Evolutionary conservation across 2,329 filamentous ascomycete species (phyloP), one percentile per base, ranked within the genome.

Genomic region (Dothideomycetes sp.): DNA sequence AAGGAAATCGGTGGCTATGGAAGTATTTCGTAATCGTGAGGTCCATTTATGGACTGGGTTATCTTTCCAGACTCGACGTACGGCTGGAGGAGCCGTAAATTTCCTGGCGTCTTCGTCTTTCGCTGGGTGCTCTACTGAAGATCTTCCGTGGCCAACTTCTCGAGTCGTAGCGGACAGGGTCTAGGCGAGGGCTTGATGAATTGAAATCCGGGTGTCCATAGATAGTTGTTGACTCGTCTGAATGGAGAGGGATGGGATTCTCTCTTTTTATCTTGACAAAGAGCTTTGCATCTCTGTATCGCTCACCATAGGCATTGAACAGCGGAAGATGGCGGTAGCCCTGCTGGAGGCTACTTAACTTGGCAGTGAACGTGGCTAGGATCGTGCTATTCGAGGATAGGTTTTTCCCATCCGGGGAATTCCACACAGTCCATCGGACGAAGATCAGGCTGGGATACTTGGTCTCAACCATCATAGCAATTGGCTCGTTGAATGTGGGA

Each of bases 371-470:
- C 1, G 83, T 91, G 3, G 86, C 91, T 42, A 95, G 72, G 16
- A 85, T 69, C 17, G 65, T 61, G 66, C 48, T 73, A 62, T 60
- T 74, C 59, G 52, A 70, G 62, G 68, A 70, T 46, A 79, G 79
- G 43, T 75, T 83, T 50, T 79, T 73, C 31, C 84, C 84, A 55
- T 89, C 84, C 43, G 77, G 70, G 1, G 87, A 88, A 49, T 91
- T 83, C 72, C 84, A 89, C 40, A 96, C 86, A 17, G 81, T 88
- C 76, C 86, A 94, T 34, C 87, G 83, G 38, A 98, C 79, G 60
- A 96, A 96, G 42, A 96, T 82, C 19, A 98, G 70, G 51, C 91
- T 86, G 0, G 89, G 88, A 55, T 89, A 88, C 56, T 93, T 93
- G n/a, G 91, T 96, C 35, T 86, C 86, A 17, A 95, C 70, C 41